Evolutionary conservation across 768 basidiomycete genomes (phyloP).

Genomic region (Clavaria fumosa): DNA sequence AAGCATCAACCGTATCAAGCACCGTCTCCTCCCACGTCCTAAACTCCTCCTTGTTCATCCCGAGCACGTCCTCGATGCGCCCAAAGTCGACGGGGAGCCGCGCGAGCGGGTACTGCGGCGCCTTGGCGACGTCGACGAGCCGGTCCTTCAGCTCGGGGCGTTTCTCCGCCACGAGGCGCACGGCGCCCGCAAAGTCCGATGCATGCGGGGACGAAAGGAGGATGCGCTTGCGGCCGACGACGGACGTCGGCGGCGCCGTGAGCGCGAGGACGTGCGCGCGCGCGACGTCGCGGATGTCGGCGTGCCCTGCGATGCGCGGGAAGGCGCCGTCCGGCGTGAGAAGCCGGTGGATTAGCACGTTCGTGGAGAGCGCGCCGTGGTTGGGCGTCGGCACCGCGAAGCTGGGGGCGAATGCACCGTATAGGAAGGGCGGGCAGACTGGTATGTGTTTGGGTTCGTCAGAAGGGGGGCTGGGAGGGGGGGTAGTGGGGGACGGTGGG

Average conservation of each 20-base stretch:
- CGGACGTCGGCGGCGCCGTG: slow-evolving; percentile 13
- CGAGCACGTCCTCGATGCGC: slow-evolving; percentile 19
- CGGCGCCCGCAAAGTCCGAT: slow-evolving; percentile 11
- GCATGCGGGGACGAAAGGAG: slow-evolving; percentile 18
- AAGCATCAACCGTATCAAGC: slow-evolving; percentile 17
- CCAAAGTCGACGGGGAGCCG: slow-evolving; percentile 17
- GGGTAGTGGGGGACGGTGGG: neutral
- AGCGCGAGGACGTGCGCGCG: slow-evolving; percentile 21
- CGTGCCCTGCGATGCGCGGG: slow-evolving; percentile 14
- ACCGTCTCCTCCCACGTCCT: slow-evolving; percentile 18
- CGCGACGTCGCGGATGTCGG: slow-evolving; percentile 24
- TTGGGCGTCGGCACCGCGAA: slow-evolving; percentile 14
- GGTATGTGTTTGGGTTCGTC: neutral
- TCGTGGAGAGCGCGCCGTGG: slow-evolving; percentile 15
- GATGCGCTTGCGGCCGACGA: slow-evolving; percentile 21
- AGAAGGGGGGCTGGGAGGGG: neutral
- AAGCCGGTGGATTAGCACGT: slow-evolving; percentile 17
- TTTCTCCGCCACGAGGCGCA: slow-evolving; percentile 16
- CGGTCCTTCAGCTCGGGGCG: slow-evolving; percentile 19
- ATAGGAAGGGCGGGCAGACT: slow-evolving; percentile 26
- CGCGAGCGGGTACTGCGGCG: slow-evolving; percentile 11
- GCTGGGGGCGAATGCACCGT: slow-evolving; percentile 22
- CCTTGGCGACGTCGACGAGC: slow-evolving; percentile 10
- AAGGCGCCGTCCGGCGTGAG: slow-evolving; percentile 16
- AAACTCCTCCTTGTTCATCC: slow-evolving; percentile 20